Conservation (phyloP, 1,139 yeast genomes). For the Yamadazyma diospyri region DNA sequence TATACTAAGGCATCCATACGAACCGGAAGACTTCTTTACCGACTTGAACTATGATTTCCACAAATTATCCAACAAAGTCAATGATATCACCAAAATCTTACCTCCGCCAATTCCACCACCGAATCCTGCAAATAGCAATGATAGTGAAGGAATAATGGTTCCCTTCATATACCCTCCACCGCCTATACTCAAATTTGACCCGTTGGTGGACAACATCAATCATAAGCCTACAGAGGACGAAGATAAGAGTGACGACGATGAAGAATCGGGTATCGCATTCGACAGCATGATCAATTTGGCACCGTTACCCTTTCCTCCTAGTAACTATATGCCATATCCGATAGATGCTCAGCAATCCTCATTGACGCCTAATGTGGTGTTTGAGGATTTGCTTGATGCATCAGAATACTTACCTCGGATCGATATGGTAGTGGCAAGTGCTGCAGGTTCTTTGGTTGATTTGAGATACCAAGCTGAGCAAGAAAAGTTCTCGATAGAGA, state of each 20-base stretch:
- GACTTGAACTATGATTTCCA: slow-evolving; percentile 25
- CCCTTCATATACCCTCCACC: slow-evolving; percentile 49
- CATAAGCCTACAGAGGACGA: slow-evolving; percentile 1
- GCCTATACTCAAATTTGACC: slow-evolving; percentile 28
- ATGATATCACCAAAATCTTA: slow-evolving; percentile 25
- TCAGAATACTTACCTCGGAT: slow-evolving; percentile 35
- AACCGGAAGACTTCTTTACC: slow-evolving; percentile 30
- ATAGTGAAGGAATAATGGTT: slow-evolving; percentile 33
- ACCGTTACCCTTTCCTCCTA: slow-evolving; percentile 48
- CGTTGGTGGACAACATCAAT: slow-evolving; percentile 12
- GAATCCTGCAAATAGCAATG: slow-evolving; percentile 12
- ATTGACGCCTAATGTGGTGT: slow-evolving; percentile 37
- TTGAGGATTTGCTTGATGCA: slow-evolving; percentile 36
- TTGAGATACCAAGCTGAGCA: slow-evolving; percentile 30
- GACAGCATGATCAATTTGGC: slow-evolving; percentile 27
- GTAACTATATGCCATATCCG: slow-evolving; percentile 49
- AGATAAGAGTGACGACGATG: slow-evolving; percentile 2
- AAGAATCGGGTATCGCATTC: background rate
- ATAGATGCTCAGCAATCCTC: slow-evolving; percentile 34
- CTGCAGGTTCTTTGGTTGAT: slow-evolving; percentile 45
- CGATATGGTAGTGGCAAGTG: slow-evolving; percentile 50
- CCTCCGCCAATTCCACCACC: slow-evolving; percentile 45
- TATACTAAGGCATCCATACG: slow-evolving; percentile 30
- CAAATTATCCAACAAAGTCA: slow-evolving; percentile 21
- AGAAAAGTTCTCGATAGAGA: slow-evolving; percentile 28